Conservation (phyloP, 2,329 filamentous ascomycete genomes). For the Aaosphaeria arxii region DNA sequence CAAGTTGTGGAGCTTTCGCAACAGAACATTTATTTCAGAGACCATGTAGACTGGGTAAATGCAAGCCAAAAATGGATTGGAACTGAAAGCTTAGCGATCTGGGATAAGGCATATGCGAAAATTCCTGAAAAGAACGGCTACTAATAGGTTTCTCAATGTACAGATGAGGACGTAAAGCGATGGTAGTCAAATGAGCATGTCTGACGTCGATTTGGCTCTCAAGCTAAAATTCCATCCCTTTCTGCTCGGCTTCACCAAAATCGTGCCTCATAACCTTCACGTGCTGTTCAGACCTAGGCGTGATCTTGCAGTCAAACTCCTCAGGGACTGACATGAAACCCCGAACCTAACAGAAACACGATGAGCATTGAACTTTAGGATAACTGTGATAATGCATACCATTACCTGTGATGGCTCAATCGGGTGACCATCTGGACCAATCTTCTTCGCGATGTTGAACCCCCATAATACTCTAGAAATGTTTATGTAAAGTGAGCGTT, state of each 20-base stretch:
- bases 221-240: slow-evolving; percentile 13
- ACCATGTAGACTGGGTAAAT: slow-evolving; percentile 37
- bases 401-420: slow-evolving; percentile 25
- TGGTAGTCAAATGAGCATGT: too few species aligned
- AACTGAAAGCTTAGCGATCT: slow-evolving; percentile 24
- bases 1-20: slow-evolving; percentile 41
- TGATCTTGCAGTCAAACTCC: slow-evolving; percentile 29
- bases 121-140: slow-evolving; percentile 21
- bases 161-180: too few species aligned
- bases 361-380: too few species aligned
- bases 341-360: slow-evolving; percentile 2
- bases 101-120: slow-evolving; percentile 29
- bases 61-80: slow-evolving; percentile 41
- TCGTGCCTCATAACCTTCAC: slow-evolving; percentile 19
- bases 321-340: slow-evolving; percentile 32
- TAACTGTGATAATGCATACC: slow-evolving; percentile 1
- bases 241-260: slow-evolving; percentile 18
- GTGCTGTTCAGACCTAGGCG: slow-evolving; percentile 18
- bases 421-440: slow-evolving; percentile 15
- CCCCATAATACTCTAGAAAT: slow-evolving; percentile 35
- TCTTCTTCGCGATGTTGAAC: slow-evolving; percentile 29
- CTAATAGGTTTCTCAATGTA: not conserved
- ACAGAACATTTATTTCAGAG: slow-evolving; percentile 41
- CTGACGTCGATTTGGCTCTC: too few species aligned
- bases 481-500: slow-evolving; percentile 35